Base-by-base conservation (phyloP, 495 filamentous ascomycete species). In the Penicillium crystallinum region DNA sequence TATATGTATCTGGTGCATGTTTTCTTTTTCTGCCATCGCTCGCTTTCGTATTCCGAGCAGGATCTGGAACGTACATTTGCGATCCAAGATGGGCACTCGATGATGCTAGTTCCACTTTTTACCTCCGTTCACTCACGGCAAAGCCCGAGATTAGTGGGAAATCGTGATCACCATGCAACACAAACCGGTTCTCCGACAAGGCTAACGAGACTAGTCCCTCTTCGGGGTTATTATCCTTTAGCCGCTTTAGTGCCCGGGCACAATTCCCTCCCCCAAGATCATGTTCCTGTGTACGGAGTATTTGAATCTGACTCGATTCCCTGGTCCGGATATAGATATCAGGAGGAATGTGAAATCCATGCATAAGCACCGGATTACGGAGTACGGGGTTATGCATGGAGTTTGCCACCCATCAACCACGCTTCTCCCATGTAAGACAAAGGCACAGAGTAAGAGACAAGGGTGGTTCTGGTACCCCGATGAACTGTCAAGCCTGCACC, bases 321-420 rank as follows among this genome's bases (percentile, higher is more conserved):
- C n/a, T n/a, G n/a, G n/a, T n/a, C n/a, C n/a, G n/a, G n/a, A n/a
- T n/a, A n/a, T n/a, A n/a, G n/a, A n/a, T n/a, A n/a, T n/a, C n/a
- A n/a, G n/a, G n/a, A n/a, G n/a, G n/a, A n/a, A n/a, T n/a, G n/a
- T n/a, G n/a, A n/a, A n/a, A n/a, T n/a, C n/a, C n/a, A n/a, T n/a
- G n/a, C n/a, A n/a, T n/a, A n/a, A n/a, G n/a, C n/a, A n/a, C n/a
- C n/a, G n/a, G n/a, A n/a, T n/a, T n/a, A n/a, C n/a, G n/a, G n/a
- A n/a, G n/a, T n/a, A n/a, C n/a, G 29, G 22, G 36, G 14, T 23
- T 23, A 45, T 50, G 54, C 36, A 46, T 22, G 4, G 14, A 4
- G 4, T 41, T 59, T 9, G 58, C 55, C 54, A 57, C 58, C 45
- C 36, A 46, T 53, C 52, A 53, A 58, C 45, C 49, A 56, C 37